A percentile compares a stretch with the other conserved stretches of the same genome.
phyloP scores from a whole-genome alignment of 345 rosid species.

The Cardamine occulta region DNA sequence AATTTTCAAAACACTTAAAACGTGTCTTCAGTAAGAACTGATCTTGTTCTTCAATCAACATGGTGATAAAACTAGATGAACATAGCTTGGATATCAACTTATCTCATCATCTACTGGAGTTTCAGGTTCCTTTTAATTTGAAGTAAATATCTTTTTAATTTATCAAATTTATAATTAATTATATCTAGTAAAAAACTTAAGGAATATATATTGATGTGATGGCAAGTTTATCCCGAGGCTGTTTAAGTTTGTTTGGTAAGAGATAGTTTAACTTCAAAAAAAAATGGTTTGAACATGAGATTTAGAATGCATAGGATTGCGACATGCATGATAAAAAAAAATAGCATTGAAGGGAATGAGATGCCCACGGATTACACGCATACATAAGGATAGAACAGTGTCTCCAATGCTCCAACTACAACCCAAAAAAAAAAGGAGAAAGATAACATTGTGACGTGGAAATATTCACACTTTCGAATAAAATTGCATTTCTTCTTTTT shows the following conservation, averaged over 20 bases:
- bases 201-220: background rate
- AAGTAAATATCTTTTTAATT: background rate
- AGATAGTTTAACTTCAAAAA: background rate
- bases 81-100: background rate
- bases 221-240: background rate
- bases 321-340: slow-evolving; percentile 20
- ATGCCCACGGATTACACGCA: slow-evolving; percentile 33
- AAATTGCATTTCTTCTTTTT: slow-evolving; percentile 27
- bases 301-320: background rate
- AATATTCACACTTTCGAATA: slow-evolving; percentile 13
- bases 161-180: no score
- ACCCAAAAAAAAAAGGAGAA: slow-evolving; percentile 18
- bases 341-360: slow-evolving; percentile 21
- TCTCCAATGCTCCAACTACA: slow-evolving; percentile 29
- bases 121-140: background rate
- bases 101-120: background rate
- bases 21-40: background rate
- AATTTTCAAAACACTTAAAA: background rate
- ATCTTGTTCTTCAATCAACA: background rate
- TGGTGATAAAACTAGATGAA: background rate
- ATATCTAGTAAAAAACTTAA: background rate
- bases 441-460: slow-evolving; percentile 16
- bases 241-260: background rate
- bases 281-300: background rate
- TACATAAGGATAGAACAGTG: slow-evolving; percentile 31